These are phyloP conservation scores for Metschnikowia kofuensis DNA, from an alignment of 805 yeast species.

Conservation along the genomic window DNA sequence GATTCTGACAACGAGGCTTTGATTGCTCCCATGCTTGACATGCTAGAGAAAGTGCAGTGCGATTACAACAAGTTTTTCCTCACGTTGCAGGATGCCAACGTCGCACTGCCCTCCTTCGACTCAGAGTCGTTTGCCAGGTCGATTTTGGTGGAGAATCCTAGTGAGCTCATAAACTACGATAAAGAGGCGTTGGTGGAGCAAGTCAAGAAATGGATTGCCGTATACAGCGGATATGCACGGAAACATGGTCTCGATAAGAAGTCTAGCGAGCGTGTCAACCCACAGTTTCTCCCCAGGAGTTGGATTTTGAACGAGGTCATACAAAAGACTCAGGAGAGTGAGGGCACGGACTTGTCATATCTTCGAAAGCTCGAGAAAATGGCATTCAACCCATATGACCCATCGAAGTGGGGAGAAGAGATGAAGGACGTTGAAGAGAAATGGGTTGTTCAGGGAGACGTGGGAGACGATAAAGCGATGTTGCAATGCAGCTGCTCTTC, in stretches of 20 bases:
- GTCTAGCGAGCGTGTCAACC: conserved; percentile 55
- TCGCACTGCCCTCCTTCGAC: conserved; percentile 19
- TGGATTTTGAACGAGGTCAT: conserved; percentile 88
- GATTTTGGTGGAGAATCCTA: conserved; percentile 18
- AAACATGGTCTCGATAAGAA: conserved; percentile 35
- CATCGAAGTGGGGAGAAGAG: conserved; percentile 63
- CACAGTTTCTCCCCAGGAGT: conserved; percentile 76
- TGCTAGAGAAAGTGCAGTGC: conserved; percentile 57
- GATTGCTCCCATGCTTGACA: conserved; percentile 57
- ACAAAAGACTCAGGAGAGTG: conserved; percentile 49
- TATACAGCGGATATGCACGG: conserved; percentile 43
- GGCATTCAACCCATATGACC: conserved; percentile 74
- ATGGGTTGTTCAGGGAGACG: conserved; percentile 53
- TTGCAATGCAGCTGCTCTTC: conserved; percentile 71
- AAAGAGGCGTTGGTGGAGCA: conserved; percentile 41
- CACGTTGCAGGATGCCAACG: conserved; percentile 48
- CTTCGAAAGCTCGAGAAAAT: conserved; percentile 64
- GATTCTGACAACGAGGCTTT: conserved; percentile 43
- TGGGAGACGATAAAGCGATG: conserved; percentile 55
- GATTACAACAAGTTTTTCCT: conserved; percentile 83
- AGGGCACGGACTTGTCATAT: conserved; percentile 45
- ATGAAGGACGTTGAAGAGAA: conserved; percentile 53
- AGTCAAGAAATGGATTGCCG: conserved; percentile 50
- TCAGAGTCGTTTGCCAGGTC: conserved; percentile 18
- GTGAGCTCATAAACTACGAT: conserved; percentile 20